Base-by-base conservation (phyloP, 192 early-diverging fungal species). In the Chytriomyces sp. region DNA sequence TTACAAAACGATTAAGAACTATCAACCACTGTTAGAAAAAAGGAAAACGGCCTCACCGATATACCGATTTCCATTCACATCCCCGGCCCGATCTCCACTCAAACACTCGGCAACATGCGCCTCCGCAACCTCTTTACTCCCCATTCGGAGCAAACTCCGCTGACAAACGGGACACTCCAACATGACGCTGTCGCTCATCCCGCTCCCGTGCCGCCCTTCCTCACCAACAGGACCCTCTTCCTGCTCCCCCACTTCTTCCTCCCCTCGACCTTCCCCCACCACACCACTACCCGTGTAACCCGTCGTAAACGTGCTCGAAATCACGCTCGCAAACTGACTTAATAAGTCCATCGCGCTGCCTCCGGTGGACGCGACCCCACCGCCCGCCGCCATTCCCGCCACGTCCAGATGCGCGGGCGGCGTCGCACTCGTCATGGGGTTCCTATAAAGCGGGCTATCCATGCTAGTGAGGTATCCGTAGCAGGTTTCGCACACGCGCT, bases 101-200 rank as follows among this genome's bases (percentile, higher is more conserved):
- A 92, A 60, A 75, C 92, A 93, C 0, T 81, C 77, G 6, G 80
- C 80, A 10, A 93, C 82, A 80, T 93, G 92, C 4, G 77, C 72
- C 60, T 79, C 89, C 79, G 28, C 73, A 37, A 58, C 87, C 81
- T 52, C 72, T 58, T 1, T 69, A 80, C 72, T 59, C 25, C 71
- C 64, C 31, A 88, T 33, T 17, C 78, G 71, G 25, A 79, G 84
- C 58, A 93, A 61, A n/a, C 62, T 30, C 4, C 66, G 75, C 7
- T 76, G 78, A 75, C 92, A 93, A 14, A 89, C 89, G 57, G 92
- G 92, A 71, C 92, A 93, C 31, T 91, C 90, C 6, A 78, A 82
- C 90, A 93, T 89, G 4, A 86, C 64, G 31, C 84, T 87, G 19
- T 82, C 81, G 7, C 49, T 54, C 62, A 64, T 44, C n/a, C n/a